phyloP scores from a whole-genome alignment of 495 filamentous ascomycete species.

The Diplogelasinospora grovesii region DNA sequence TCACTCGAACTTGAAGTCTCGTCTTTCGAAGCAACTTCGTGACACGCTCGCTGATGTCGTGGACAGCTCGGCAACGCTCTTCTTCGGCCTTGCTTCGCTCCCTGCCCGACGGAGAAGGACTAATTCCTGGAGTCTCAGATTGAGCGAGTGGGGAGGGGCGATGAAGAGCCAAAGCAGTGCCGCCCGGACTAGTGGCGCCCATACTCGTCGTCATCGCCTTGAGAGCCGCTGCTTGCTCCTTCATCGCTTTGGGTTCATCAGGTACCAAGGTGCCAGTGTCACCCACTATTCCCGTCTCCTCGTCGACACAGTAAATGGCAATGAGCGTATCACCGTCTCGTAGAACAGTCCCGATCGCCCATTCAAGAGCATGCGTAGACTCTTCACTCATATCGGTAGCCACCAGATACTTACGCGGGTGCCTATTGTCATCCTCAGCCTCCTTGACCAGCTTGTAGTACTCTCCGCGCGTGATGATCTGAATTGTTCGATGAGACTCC shows the following conservation, averaged over 20 bases:
- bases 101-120: constrained; percentile 35
- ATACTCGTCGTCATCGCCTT: constrained; percentile 34
- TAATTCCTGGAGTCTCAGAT: constrained; percentile 21
- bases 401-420: constrained; percentile 81
- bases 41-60: constrained; percentile 70
- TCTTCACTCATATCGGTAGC: constrained; percentile 91
- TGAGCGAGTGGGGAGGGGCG: constrained; percentile 13
- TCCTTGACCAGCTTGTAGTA: constrained; percentile 64
- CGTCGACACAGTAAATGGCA: constrained; percentile 84
- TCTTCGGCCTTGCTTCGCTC: constrained; percentile 56
- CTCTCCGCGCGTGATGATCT: constrained; percentile 83
- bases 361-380: constrained; percentile 88
- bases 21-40: constrained; percentile 83
- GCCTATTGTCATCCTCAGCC: constrained; percentile 67
- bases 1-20: constrained; percentile 78
- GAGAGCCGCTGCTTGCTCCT: constrained; percentile 59
- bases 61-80: constrained; percentile 68
- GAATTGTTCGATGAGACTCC: constrained; percentile 68
- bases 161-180: constrained; percentile 15
- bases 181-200: constrained; percentile 19
- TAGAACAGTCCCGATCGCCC: constrained; percentile 94
- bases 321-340: constrained; percentile 90
- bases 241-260: constrained; percentile 55
- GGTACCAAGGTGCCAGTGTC: constrained; percentile 26
- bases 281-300: constrained; percentile 58